Conservation (phyloP, 2,329 filamentous ascomycete species). For the Neofusicoccum ribis region DNA sequence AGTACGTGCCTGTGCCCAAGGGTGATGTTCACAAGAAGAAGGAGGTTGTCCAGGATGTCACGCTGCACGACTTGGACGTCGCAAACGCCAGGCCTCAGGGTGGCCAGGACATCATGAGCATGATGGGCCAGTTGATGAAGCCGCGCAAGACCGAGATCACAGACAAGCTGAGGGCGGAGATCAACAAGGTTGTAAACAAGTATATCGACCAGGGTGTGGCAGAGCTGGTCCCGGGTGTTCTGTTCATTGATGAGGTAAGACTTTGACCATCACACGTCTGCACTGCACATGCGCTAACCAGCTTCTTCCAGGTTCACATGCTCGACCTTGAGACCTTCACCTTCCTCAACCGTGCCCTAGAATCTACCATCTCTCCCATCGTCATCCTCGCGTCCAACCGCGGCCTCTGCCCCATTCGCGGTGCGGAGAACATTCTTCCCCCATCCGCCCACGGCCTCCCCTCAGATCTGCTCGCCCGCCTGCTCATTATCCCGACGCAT, state of each 20-base stretch:
- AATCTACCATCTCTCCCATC: slow-evolving; percentile 91
- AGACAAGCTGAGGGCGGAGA: slow-evolving; percentile 91
- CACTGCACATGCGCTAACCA: slow-evolving; percentile 20
- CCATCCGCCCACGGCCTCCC: slow-evolving; percentile 87
- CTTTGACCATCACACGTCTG: slow-evolving; percentile 25
- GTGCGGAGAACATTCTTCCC: slow-evolving; percentile 63
- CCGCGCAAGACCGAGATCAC: slow-evolving; percentile 99
- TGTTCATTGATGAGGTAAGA: slow-evolving; percentile 95
- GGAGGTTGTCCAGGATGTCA: slow-evolving; percentile 98
- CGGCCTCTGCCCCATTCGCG: slow-evolving; percentile 86
- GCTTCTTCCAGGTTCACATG: slow-evolving; percentile 79
- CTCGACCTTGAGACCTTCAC: slow-evolving; percentile 99
- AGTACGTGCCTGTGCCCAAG: slow-evolving; percentile 98
- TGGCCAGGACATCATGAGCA: slow-evolving; percentile 99
- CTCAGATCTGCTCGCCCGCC: slow-evolving; percentile 85
- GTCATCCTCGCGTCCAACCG: slow-evolving; percentile 97
- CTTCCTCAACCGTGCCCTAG: slow-evolving; percentile 96
- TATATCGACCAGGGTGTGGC: slow-evolving; percentile 99
- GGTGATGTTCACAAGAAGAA: slow-evolving; percentile 99
- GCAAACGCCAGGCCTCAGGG: slow-evolving; percentile 94
- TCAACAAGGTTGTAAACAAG: slow-evolving; percentile 98
- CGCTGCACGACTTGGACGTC: slow-evolving; percentile 92
- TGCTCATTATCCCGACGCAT: slow-evolving; percentile 94
- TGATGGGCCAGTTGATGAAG: slow-evolving; percentile 99
- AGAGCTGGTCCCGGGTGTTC: slow-evolving; percentile 93